Base-by-base conservation (phyloP, 1,284 basidiomycete genomes). In the Athelia sp. region DNA sequence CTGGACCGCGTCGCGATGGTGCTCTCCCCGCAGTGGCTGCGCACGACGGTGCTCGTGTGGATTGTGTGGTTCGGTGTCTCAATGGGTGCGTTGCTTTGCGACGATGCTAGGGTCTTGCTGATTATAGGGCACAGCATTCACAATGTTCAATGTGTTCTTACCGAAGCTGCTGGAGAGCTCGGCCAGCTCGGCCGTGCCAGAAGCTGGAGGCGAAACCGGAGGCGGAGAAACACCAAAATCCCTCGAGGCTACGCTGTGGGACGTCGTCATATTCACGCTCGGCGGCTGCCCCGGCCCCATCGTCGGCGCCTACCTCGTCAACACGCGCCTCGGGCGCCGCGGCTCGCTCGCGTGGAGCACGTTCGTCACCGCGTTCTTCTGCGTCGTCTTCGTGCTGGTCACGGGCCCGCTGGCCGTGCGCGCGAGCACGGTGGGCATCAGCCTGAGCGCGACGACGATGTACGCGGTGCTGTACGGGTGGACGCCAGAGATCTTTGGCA, bases 91-190 rank as follows among this genome's bases (percentile, higher is more conserved):
- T 68, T 6, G 48, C 31, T 50, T 47, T 31, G 40, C 22, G 21
- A 23, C 38, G 29, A 22, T 45, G 23, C 32, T 26, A 2, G 34
- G 26, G 26, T 21, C 43, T 24, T 22, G 19, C 36, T 51, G 47
- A 49, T 44, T 22, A 45, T 23, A 22, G 42, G 23, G n/a, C n/a
- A n/a, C 11, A 87, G 93, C 85, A 1, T 94, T 84, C 62, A 98
- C 92, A 6, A 96, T 96, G 84, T 98, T 98, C 72, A 99, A 98
- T 62, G 93, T 97, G 13, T 98, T 88, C 66, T 76, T 98, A 18
- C 96, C 96, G 0, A 93, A 93, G 59, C 76, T 96, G 14, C 72
- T 98, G 24, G 94, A 94, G 72, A 78, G 75, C 3, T 64, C 67
- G 1, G 54, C 68, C 18, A 55, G 57, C 3, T 46, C 68, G 17